Base-by-base conservation (phyloP, 805 yeast genomes). In the Schwanniomyces vanrijiae region DNA sequence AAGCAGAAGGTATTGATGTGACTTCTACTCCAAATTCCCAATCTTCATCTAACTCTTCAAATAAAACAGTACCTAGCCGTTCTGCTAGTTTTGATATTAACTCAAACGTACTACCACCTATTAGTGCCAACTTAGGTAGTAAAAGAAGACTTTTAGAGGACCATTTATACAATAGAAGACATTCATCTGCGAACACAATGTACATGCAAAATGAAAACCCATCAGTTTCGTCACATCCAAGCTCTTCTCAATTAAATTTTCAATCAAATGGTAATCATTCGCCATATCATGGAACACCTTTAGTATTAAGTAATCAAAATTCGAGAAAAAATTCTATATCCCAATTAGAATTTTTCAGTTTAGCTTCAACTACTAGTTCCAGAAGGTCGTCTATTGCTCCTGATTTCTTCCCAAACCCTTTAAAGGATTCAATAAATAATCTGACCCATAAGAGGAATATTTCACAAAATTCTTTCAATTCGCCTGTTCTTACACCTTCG, bases 351-450 rank as follows among this genome's bases (percentile, higher is more conserved):
- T 53, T 69, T 40, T 46, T 55, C 43, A 56, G 52, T 25, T 51
- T 56, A 25, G 52, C 51, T 40, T 64, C 65, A 6, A 58, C 59
- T 25, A 58, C 61, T 28, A 59, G 55, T 42, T 62, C 71, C 9
- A 62, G 79, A 53, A 65, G 77, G 44, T 69, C 77, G 6, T 69
- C 76, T 3, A 53, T 71, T 40, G 76, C 75, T 3, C 76, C 71
- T 7, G 79, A 75, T 47, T 59, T 70, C 43, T 73, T 71, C 60
- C 76, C 77, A 5, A 71, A 66, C 50, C 73, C 74, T 8, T 52
- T 65, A 41, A 61, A 60, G 43, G 63, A 58, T 13, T n/a, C 47
- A n/a, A 21, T 38, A 13, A 29, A 45, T 13, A 44, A 38, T 19
- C 31, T 33, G 19, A 42, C 48, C 28, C 68, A 64, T 44, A 65